A percentile compares a stretch with the other conserved stretches of the same genome.
Conservation (phyloP, 2,329 filamentous ascomycete species). For the Camillea tinctor region DNA sequence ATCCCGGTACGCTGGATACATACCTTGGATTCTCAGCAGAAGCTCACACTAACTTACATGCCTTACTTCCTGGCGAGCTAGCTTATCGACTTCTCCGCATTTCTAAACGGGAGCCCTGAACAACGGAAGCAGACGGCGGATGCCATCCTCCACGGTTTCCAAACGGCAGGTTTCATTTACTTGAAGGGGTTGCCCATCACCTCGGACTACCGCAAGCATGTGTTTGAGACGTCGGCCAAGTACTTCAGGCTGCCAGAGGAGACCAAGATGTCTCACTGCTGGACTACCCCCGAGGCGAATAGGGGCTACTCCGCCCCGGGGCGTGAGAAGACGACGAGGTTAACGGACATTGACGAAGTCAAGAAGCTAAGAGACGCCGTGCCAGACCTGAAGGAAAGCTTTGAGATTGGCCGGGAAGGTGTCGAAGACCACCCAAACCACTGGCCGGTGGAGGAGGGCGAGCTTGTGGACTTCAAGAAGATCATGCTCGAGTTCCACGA, state of each 20-base stretch:
- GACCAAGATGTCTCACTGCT: constrained; percentile 65
- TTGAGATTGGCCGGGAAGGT: constrained; percentile 63
- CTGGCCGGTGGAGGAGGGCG: constrained; percentile 63
- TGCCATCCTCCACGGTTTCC: constrained; percentile 76
- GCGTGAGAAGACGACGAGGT: constrained; percentile 67
- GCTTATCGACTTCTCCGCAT: constrained; percentile 77
- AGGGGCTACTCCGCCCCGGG: constrained; percentile 70
- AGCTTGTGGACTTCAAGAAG: constrained; percentile 60
- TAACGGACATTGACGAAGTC: constrained; percentile 55
- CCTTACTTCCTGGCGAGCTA: constrained; percentile 32
- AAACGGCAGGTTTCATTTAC: constrained; percentile 86
- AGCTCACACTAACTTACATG: constrained; percentile 8
- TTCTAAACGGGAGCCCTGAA: constrained; percentile 60
- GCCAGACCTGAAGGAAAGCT: constrained; percentile 66
- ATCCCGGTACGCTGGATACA: constrained; percentile 51
- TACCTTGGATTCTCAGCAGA: not conserved
- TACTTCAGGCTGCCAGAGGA: constrained; percentile 67
- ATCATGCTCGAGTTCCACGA: constrained; percentile 74
- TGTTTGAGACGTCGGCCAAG: constrained; percentile 65
- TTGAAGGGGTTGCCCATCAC: constrained; percentile 76
- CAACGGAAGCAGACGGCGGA: constrained; percentile 65
- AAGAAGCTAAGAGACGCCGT: constrained; percentile 54
- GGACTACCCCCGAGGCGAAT: constrained; percentile 72
- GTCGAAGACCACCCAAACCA: constrained; percentile 66
- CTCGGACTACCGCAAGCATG: constrained; percentile 52